Percentiles rank a stretch among this genome's conserved stretches.
Conservation (phyloP, 352 stramenopile genomes). For the Albugo candida region DNA sequence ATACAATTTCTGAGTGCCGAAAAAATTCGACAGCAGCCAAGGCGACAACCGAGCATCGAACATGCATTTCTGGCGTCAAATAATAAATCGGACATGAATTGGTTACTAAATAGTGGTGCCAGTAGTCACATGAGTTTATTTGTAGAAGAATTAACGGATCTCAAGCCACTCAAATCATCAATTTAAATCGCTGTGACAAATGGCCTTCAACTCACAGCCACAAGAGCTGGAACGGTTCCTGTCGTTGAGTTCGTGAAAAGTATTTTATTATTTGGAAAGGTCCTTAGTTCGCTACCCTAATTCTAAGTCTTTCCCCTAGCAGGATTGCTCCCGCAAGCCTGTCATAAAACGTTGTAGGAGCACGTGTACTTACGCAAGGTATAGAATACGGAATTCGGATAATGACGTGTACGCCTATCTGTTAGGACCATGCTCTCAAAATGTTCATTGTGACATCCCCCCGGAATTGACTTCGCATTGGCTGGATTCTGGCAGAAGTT, state of each 20-base stretch:
- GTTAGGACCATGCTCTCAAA: no score
- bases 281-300: no score
- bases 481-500: background rate
- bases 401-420: no score
- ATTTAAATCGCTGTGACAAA: slow-evolving; percentile 6
- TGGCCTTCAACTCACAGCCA: slow-evolving; percentile 4
- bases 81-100: no score
- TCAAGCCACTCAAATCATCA: background rate
- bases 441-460: background rate
- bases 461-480: slow-evolving; percentile 1
- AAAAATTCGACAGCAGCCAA: background rate
- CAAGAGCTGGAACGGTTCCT: slow-evolving; percentile 3
- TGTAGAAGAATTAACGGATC: slow-evolving; percentile 3
- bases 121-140: no score
- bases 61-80: background rate
- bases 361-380: no score
- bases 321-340: no score
- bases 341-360: no score
- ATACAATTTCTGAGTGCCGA: background rate
- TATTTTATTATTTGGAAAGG: no score
- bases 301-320: no score
- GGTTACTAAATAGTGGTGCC: no score
- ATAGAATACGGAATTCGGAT: no score
- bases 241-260: background rate
- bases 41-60: background rate